Conservation (phyloP, 805 yeast genomes). For the Lipomyces starkeyi region DNA sequence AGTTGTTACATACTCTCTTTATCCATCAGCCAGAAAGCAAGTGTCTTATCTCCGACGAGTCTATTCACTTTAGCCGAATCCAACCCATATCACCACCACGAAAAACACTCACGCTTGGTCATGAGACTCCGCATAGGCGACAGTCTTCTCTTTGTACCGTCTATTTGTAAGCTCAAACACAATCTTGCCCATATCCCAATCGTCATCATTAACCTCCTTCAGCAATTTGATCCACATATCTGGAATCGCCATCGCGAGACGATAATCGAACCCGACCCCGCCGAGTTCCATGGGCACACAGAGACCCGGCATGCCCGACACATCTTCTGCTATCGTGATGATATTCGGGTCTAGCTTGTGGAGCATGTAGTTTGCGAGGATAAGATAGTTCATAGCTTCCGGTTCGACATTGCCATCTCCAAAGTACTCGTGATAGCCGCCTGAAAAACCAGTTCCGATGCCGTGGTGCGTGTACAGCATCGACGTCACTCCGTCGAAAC, state of each 20-base stretch:
- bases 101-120: slow-evolving; percentile 71
- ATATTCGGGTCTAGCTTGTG: slow-evolving; percentile 59
- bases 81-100: background rate
- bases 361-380: slow-evolving; percentile 87
- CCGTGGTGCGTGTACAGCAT: slow-evolving; percentile 95
- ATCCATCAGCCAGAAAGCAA: slow-evolving; percentile 99
- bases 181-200: slow-evolving; percentile 87
- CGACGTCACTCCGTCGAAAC: slow-evolving; percentile 96
- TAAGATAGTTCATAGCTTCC: slow-evolving; percentile 84
- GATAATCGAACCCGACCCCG: slow-evolving; percentile 92
- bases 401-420: slow-evolving; percentile 74
- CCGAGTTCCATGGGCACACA: slow-evolving; percentile 76
- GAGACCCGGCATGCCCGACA: slow-evolving; percentile 94
- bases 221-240: slow-evolving; percentile 98
- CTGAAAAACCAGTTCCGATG: slow-evolving; percentile 82
- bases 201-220: slow-evolving; percentile 82
- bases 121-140: slow-evolving; percentile 92
- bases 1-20: slow-evolving; percentile 57
- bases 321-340: slow-evolving; percentile 93
- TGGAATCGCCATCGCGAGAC: slow-evolving; percentile 96
- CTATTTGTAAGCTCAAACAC: slow-evolving; percentile 85
- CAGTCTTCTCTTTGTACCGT: slow-evolving; percentile 85
- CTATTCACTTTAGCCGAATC: slow-evolving; percentile 1
- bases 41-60: slow-evolving; percentile 92
- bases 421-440: slow-evolving; percentile 90